Evolutionary conservation across 495 filamentous ascomycete species (phyloP), one percentile per base, ranked within the genome.

Genomic region (Amorphotheca resinae): DNA sequence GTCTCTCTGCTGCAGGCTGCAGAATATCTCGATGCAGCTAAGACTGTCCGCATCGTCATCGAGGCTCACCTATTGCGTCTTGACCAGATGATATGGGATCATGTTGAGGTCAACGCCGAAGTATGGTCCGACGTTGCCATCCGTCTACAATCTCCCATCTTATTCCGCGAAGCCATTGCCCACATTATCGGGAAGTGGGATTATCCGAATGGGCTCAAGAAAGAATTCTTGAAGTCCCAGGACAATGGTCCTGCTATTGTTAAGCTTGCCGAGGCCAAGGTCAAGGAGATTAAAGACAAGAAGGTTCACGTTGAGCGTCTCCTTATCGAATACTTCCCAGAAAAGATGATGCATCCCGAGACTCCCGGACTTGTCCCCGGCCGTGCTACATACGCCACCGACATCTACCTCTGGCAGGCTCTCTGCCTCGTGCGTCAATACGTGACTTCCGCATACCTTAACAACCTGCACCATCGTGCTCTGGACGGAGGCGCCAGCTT

Each of bases 131-230:
- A 53, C 23, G 51, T 72, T 2, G 67, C 53, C 14, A 35, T 36
- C 9, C 61, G 59, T 5, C 50, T 74, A 32, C 56, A 59, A 34
- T 69, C 64, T 1, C 52, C 57, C 22, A 9, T 53, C 7, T 64
- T 74, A 31, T 69, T 66, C 59, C 53, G 61, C 7, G 70, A 74
- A 45, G 57, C 65, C 9, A 50, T 74, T 15, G 55, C 68, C 42
- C 69, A 76, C 50, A 33, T 68, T 22, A 56, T 63, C 1, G 70
- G 69, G 0, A 53, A 57, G 42, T 73, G 61, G 59, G 53, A 60
- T 12, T 22, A 53, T 1, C 22, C 23, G 45, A 30, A 38, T 22
- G 33, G 47, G 37, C 23, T 48, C 41, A 20, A 56, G 44, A 40
- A 48, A 18, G 9, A 52, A 11, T 16, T 41, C 23, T 51, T 39